phyloP scores from a whole-genome alignment of 2,329 filamentous ascomycete species.

The Ophioceras dolichostomum region DNA sequence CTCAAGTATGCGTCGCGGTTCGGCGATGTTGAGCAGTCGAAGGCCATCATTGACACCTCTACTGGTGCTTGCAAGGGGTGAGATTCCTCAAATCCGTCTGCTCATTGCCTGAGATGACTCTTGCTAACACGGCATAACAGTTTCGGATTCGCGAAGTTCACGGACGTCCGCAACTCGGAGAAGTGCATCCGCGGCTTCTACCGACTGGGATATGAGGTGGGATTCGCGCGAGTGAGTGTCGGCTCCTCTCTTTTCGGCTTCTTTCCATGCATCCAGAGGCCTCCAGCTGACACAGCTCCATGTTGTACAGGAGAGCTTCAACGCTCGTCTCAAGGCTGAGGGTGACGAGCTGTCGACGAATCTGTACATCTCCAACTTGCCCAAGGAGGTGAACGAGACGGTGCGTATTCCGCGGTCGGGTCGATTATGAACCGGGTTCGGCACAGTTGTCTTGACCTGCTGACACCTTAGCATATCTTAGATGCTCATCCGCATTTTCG shows the following conservation, averaged over 20 bases:
- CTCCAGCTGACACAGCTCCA: slow-evolving; percentile 15
- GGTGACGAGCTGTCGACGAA: slow-evolving; percentile 86
- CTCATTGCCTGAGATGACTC: slow-evolving; percentile 15
- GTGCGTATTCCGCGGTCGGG: slow-evolving; percentile 44
- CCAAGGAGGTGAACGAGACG: slow-evolving; percentile 81
- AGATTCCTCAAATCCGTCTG: slow-evolving; percentile 17
- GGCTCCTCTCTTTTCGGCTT: neutral
- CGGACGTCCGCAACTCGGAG: slow-evolving; percentile 76
- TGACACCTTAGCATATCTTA: slow-evolving; percentile 19
- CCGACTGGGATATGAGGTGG: slow-evolving; percentile 90
- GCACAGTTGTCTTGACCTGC: neutral
- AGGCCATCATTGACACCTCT: slow-evolving; percentile 93
- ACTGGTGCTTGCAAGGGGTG: slow-evolving; percentile 95
- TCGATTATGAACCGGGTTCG: neutral
- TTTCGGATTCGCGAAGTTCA: slow-evolving; percentile 96
- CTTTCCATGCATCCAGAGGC: neutral
- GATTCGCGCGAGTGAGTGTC: slow-evolving; percentile 71
- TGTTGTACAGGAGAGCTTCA: slow-evolving; percentile 89
- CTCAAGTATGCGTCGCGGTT: slow-evolving; percentile 76
- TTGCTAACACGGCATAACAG: slow-evolving; percentile 40
- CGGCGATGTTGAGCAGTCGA: slow-evolving; percentile 89
- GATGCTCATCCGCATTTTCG: slow-evolving; percentile 69
- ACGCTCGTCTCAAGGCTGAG: slow-evolving; percentile 93
- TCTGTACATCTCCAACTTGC: slow-evolving; percentile 94
- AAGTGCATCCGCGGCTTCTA: slow-evolving; percentile 95